Evolutionary conservation across 495 filamentous ascomycete genomes (phyloP), one percentile per base, ranked within the genome.

Genomic region (Pyrenula aspistea): DNA sequence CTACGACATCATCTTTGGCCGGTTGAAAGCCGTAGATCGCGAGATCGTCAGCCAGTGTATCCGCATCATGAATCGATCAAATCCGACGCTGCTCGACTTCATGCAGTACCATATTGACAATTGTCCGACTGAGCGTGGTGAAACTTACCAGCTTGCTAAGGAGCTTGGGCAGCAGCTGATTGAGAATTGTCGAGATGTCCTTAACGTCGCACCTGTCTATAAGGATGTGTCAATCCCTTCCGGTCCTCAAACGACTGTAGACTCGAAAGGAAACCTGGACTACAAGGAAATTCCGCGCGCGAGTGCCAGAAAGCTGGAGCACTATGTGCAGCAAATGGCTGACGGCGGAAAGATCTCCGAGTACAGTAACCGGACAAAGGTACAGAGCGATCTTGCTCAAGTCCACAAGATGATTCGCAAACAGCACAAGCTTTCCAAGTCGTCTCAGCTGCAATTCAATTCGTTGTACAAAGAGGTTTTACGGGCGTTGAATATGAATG

Each of bases 51-150:
- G 91, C 68, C 91, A 88, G 64, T 97, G 93, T 71, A 99, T 99
- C 66, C 87, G 87, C 57, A 91, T 99, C 73, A 99, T 99, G 93
- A 99, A 96, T 75, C 87, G 92, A 24, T 95, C 93, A 22, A 99
- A 96, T 64, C 94, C 93, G 1, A 82, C 86, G 20, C 83, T 99
- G 10, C 79, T 99, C 51, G 92, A 99, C 60, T 97, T 96, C 73
- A 99, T 99, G 93, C 94, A 97, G 63, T 96, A 99, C 62, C 93
- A 99, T 75, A 97, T 99, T 68, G 94, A 99, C 65, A 91, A 96
- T 74, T 97, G 93, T 74, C 93, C 93, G 3, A 91, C 93, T 1
- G 91, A 97, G 61, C 85, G 91, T 15, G 93, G 93, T 53, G 93
- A 99, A 70, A 99, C 94, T 12, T 99, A 99, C 74, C 75, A 92